Base-by-base conservation (phyloP, 495 filamentous ascomycete species). In the Podospora pseudoanserina region DNA sequence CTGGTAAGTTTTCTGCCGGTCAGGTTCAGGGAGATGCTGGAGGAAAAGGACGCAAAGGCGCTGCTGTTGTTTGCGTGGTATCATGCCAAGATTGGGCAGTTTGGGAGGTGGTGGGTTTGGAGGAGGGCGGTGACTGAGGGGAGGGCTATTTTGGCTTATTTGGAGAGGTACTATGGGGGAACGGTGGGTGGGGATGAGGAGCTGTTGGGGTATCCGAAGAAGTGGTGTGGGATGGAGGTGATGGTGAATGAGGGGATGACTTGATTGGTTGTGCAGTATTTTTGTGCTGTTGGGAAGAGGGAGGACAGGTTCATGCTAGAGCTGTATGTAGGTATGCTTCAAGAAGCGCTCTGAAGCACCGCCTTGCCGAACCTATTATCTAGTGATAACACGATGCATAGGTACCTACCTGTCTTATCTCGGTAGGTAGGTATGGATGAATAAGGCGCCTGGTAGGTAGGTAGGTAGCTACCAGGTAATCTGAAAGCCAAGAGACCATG, bases 21-120 rank as follows among this genome's bases (percentile, higher is more conserved):
- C 7, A 67, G 70, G 16, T 82, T 74, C 71, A 72, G 66, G 44
- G 49, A 63, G 11, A 62, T 82, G 59, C 64, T 82, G 44, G 70
- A 80, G 66, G 53, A 71, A 7, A 80, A 79, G 60, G 80, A 84
- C 64, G 66, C 77, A 1, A 64, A 75, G 9, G 80, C 82, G 2
- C 49, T 84, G 67, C 64, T 81, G 39, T 55, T 84, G 58, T 67
- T 83, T 59, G 72, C 71, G 4, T 81, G 77, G 66, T 84, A 77
- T 76, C 79, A 79, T 67, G 78, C 74, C 57, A 81, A 76, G 68
- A 70, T 83, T 55, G 65, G 72, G 16, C 69, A 76, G 55, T 67
- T 71, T 16, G 61, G 65, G 4, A 49, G 72, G 18, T 84, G 80
- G 81, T 83, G 79, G 80, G 11, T 82, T 19, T 73, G 71, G 53